Base-by-base conservation (phyloP, 2,329 filamentous ascomycete species). In the Nigrospora sphaerica region DNA sequence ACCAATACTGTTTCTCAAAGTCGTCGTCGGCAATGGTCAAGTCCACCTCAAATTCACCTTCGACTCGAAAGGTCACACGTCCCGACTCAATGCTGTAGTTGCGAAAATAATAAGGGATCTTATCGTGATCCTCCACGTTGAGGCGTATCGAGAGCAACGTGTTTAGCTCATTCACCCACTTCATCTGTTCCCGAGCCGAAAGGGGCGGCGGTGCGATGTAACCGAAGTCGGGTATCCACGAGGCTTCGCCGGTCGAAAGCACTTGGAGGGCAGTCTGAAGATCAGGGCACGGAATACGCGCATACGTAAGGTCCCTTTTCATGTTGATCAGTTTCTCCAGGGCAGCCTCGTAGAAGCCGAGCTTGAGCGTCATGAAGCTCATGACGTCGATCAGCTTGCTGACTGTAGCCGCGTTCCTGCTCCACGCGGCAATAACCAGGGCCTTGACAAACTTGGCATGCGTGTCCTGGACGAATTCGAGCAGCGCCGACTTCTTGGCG, bases 361-460 rank as follows among this genome's bases (percentile, higher is more conserved):
- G 75, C 57, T 86, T 77, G 47, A 72, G 68, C 48, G 82, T 76
- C 50, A 95, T 74, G 71, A 92, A 89, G 23, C 77, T 75, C 60
- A 86, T 87, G 53, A 98, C 70, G 59, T 97, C 91, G 54, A 97
- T 95, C 50, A 97, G 75, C 64, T 86, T 89, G 69, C 85, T 86
- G 55, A 97, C 87, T 55, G 86, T 81, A 35, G 81, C 76, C 32
- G 85, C 82, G 62, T 87, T 85, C 59, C 86, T 79, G 61, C 86
- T 88, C 93, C 93, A 98, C 66, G 93, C 86, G 2, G 86, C 83
- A 40, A 98, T 83, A 18, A 98, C 89, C 17, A 96, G 74, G 9
- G 91, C 80, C 69, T 98, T 97, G 63, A 95, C 88, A 74, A 95
- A 97, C 69, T 88, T 89, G 31, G 85, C 82, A 59, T 95, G 85